Base-by-base conservation (phyloP, 148 eudicot species). In the Tetragonia tetragonoides region DNA sequence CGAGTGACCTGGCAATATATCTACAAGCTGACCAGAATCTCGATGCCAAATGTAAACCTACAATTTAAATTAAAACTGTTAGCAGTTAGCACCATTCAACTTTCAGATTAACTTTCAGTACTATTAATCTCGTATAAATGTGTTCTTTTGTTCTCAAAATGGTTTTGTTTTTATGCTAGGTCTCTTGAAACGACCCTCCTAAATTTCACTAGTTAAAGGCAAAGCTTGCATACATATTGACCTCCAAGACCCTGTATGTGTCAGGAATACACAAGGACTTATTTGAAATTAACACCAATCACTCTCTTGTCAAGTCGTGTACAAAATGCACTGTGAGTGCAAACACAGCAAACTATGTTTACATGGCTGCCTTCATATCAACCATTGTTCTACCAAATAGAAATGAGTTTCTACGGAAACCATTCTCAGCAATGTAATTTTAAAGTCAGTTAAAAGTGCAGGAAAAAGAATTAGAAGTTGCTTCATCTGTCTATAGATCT, bases 21-120 rank as follows among this genome's bases (percentile, higher is more conserved):
- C 73, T 23, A 95, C 79, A n/a, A 86, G 96, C 75, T 89, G 91
- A 61, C 94, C 94, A 6, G 94, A 86, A 62, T 76, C 75, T 78
- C 92, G 87, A 79, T 87, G 97, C 97, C 99, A 95, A 82, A 95
- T 95, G 76, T 88, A 92, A 59, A 95, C 99, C 98, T 95, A 75
- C 61, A 20, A 51, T n/a, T 9, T 49, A 6, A 5, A 28, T 5
- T 44, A 18, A 57, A 24, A 54, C 11, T 53, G 6, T 70, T 44
- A 69, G 23, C 3, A 40, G 6, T 70, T 44, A 69, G 23, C 3
- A 40, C n/a, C 16, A 34, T 16, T 68, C 41, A 17, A 8, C 34
- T 28, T 28, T 28, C 34, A 28, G 34, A 28, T 28, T 28, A 28
- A 28, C 34, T 28, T 4, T 17, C 18, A 5, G 47, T 17, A n/a